Conservation (phyloP, 208 protist species). For the Herpetomonas tarakana region DNA sequence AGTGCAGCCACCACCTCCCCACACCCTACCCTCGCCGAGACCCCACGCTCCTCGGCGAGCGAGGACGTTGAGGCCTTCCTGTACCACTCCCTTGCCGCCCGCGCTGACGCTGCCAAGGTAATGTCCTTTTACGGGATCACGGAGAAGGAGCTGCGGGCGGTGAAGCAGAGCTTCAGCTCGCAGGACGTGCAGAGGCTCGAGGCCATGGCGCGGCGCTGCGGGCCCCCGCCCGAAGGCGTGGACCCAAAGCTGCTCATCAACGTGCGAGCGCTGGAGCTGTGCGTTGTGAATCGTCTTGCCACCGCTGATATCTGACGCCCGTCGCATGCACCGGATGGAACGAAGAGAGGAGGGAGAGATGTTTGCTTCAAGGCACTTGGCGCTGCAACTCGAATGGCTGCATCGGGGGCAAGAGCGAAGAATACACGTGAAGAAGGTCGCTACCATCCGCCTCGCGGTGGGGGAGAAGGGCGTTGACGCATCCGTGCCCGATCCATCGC, state of each 20-base stretch:
- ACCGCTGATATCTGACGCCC: conserved; percentile 32
- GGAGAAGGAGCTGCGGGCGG: conserved; percentile 17
- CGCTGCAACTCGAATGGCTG: too few relatives aligned
- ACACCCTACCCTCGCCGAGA: not conserved
- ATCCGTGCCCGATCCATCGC: too few relatives aligned
- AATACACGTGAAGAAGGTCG: too few relatives aligned
- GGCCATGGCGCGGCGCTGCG: conserved; percentile 14
- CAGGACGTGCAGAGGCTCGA: conserved; percentile 1
- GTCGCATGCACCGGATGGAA: not conserved
- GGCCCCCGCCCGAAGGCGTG: conserved; percentile 7
- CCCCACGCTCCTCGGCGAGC: not conserved
- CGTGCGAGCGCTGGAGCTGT: conserved; percentile 39
- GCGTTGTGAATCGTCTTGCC: conserved; percentile 53
- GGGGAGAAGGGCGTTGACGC: too few relatives aligned
- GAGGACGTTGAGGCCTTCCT: not conserved
- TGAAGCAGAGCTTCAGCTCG: conserved; percentile 12
- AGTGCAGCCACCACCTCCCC: not conserved
- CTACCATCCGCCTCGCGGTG: too few relatives aligned
- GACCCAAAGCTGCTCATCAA: conserved; percentile 20
- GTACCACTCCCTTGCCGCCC: conserved; percentile 1
- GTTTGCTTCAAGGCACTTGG: not conserved
- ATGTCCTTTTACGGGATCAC: conserved; percentile 23
- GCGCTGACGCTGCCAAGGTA: conserved; percentile 14
- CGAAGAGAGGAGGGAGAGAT: not conserved
- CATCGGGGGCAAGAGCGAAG: too few relatives aligned